Evolutionary conservation across 352 stramenopile genomes (phyloP), one percentile per base, ranked within the genome.

Genomic region (Pythium myriotylum): DNA sequence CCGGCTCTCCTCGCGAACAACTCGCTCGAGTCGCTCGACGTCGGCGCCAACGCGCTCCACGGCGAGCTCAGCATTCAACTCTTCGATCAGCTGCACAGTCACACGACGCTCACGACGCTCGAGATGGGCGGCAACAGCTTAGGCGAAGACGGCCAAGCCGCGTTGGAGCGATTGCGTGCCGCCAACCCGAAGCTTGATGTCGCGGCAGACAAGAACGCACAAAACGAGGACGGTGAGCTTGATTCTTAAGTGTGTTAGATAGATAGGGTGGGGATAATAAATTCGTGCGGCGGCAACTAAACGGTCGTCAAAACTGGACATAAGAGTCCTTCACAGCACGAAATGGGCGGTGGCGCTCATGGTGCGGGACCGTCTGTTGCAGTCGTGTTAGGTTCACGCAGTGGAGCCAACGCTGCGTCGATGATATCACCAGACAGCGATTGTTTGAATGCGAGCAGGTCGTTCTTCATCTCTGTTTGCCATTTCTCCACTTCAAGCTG

Each of bases 71-170:
- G 77, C 41, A 73, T 88, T 19, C 49, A 59, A 43, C 72, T 94
- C 14, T 91, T 94, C 24, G 61, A 86, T 27, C 67, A 71, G 23
- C 61, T 94, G 16, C 85, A 94, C 66, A 43, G 55, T 0, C 83
- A 92, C 46, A 60, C 76, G 40, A 79, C 79, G 26, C 76, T 94
- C n/a, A 77, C 77, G 64, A 94, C 85, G 23, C 76, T 92, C 14
- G 85, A 94, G 53, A 89, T 94, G 77, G 85, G 85, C 61, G 85
- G 85, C 62, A 94, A 94, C 66, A 89, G 79, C 23, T 66, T 94
- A 1, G 85, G 83, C 8, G 76, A 91, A 52, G 67, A 75, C 13
- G 85, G 85, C 23, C 80, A 86, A 43, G 71, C 65, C 0, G 85
- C 85, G 41, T 75, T 94, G 16, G 81, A 92, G 29, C 67, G 55